Conservation (phyloP, 192 early-diverging fungal genomes). For the Blastocladiella britannica region DNA sequence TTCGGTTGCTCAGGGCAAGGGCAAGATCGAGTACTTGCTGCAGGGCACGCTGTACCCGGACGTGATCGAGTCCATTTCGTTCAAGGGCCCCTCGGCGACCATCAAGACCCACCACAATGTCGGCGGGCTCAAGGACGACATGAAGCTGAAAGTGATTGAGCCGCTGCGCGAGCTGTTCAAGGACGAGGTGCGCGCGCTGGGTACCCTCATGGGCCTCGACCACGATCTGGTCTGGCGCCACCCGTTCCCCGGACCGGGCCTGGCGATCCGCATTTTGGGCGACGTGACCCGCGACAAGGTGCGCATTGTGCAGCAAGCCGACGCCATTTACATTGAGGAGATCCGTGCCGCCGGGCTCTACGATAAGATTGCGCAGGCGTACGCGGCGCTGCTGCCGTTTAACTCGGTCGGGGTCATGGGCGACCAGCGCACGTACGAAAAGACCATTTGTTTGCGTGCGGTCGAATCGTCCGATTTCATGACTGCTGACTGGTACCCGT, state of each 20-base stretch:
- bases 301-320: conserved; percentile 81
- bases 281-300: conserved; percentile 88
- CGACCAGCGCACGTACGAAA: conserved; percentile 96
- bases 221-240: conserved; percentile 95
- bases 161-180: conserved; percentile 97
- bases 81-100: conserved; percentile 96
- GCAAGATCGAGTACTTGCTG: conserved; percentile 79
- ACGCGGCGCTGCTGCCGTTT: conserved; percentile 83
- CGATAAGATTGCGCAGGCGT: conserved; percentile 93
- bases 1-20: conserved; percentile 43
- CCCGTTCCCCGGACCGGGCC: conserved; percentile 97
- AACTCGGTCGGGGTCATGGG: conserved; percentile 98
- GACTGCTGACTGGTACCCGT: conserved; percentile 90
- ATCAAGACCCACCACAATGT: conserved; percentile 99
- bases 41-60: conserved; percentile 98
- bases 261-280: conserved; percentile 91
- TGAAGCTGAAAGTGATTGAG: conserved; percentile 96
- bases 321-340: conserved; percentile 96
- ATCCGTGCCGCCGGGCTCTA: conserved; percentile 95
- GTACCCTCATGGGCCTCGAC: conserved; percentile 65
- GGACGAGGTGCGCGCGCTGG: conserved; percentile 97
- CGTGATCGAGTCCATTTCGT: conserved; percentile 94
- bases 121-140: conserved; percentile 84
- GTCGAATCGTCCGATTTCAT: conserved; percentile 95
- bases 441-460: conserved; percentile 89